A percentile compares a stretch with the other conserved stretches of the same genome.
phyloP scores from a whole-genome alignment of 2,329 filamentous ascomycete genomes.

The Aspergillus sp. region DNA sequence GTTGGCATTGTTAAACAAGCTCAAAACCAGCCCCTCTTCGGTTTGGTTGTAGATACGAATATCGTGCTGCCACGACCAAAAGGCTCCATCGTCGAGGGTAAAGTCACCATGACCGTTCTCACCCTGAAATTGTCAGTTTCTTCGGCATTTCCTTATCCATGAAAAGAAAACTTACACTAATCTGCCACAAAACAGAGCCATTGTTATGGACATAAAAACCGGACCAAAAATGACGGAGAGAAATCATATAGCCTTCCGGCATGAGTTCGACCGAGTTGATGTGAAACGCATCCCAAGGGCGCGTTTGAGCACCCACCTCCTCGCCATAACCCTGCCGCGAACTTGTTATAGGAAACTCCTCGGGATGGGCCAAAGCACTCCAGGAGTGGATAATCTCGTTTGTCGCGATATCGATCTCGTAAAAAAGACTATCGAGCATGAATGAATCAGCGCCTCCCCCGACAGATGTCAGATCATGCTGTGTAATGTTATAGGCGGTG shows the following conservation, averaged over 20 bases:
- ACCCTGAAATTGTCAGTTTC: constrained; percentile 10
- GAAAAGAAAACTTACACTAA: constrained; percentile 13
- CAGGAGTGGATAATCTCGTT: constrained; percentile 28
- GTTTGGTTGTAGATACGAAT: constrained; percentile 33
- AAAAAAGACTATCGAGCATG: constrained; percentile 29
- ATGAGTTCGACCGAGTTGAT: constrained; percentile 30
- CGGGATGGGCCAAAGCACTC: constrained; percentile 29
- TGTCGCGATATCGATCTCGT: constrained; percentile 30
- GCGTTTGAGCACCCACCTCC: constrained; percentile 12
- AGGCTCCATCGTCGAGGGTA: constrained; percentile 10
- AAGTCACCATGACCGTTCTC: constrained; percentile 22
- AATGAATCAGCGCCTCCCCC: constrained; percentile 26
- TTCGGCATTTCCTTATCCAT: background rate
- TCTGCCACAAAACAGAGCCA: constrained; percentile 23
- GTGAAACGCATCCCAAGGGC: constrained; percentile 32
- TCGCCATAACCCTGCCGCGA: constrained; percentile 20
- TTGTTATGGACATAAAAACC: constrained; percentile 26
- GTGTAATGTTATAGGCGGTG: constrained; percentile 31
- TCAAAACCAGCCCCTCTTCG: constrained; percentile 25
- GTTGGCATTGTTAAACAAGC: constrained; percentile 29
- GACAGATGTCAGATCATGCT: constrained; percentile 24
- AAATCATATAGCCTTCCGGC: constrained; percentile 31
- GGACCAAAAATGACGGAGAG: constrained; percentile 31
- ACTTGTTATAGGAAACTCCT: constrained; percentile 21
- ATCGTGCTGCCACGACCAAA: constrained; percentile 31